These are phyloP conservation scores for Eucalyptus virginea DNA, from an alignment of 345 rosid species.

Conservation along the genomic window DNA sequence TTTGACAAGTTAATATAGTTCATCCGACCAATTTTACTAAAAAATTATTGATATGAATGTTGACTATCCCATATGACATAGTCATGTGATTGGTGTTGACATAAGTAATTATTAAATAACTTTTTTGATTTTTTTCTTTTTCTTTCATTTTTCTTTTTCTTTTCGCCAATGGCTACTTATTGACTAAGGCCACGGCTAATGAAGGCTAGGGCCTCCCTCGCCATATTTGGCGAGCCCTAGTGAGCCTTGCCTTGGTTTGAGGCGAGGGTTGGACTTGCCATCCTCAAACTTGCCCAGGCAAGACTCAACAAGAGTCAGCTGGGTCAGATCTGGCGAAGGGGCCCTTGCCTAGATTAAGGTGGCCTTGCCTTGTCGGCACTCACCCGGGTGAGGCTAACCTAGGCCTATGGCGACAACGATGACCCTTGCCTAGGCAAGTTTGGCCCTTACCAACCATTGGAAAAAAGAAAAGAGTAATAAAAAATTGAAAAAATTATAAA, in stretches of 20 bases:
- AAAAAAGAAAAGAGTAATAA: neutral
- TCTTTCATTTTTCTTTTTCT: too few relatives aligned
- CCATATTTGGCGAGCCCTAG: too few relatives aligned
- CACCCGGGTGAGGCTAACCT: accelerated
- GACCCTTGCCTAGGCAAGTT: accelerated
- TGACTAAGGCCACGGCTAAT: accelerated
- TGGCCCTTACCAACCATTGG: neutral
- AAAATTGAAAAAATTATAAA: too few relatives aligned
- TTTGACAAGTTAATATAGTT: too few relatives aligned
- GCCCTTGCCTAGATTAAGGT: too few relatives aligned
- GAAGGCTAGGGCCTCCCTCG: neutral
- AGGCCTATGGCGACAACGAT: too few relatives aligned
- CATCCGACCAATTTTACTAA: accelerated
- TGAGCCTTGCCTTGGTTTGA: accelerated
- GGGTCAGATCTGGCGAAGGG: accelerated
- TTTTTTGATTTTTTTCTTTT: too few relatives aligned
- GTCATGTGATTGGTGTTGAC: accelerated
- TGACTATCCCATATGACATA: accelerated
- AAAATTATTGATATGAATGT: accelerated
- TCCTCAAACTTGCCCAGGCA: accelerated
- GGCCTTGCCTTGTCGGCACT: too few relatives aligned
- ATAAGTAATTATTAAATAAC: too few relatives aligned
- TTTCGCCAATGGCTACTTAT: accelerated
- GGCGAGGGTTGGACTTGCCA: too few relatives aligned
- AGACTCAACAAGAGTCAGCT: accelerated